phyloP scores from a whole-genome alignment of 495 filamentous ascomycete species.

The Glutinoglossum americanum region DNA sequence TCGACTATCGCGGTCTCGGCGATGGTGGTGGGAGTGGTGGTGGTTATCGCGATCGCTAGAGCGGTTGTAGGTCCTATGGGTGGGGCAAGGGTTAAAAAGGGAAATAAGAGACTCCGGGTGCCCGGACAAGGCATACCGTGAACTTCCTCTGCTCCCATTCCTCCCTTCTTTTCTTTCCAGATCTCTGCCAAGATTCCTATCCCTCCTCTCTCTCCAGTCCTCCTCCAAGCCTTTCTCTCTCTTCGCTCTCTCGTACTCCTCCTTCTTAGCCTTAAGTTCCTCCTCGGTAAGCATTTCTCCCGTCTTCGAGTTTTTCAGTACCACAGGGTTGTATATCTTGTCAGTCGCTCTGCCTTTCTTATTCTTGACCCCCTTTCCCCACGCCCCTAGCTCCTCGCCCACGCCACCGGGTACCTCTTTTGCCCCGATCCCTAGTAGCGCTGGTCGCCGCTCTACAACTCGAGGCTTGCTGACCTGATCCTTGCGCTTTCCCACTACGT shows the following conservation, averaged over 20 bases:
- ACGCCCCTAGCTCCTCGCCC: slow-evolving; percentile 53
- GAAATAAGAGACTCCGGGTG: background rate
- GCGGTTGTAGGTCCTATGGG: background rate
- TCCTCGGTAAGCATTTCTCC: slow-evolving; percentile 44
- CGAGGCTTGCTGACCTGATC: slow-evolving; percentile 22
- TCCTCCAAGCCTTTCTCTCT: slow-evolving; percentile 21
- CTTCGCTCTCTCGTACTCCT: slow-evolving; percentile 24
- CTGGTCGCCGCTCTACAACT: slow-evolving; percentile 43
- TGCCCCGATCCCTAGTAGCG: slow-evolving; percentile 69
- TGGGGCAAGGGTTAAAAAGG: background rate
- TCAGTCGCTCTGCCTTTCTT: slow-evolving; percentile 21
- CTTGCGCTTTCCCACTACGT: slow-evolving; percentile 37
- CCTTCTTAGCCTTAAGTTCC: slow-evolving; percentile 26
- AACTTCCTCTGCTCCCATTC: slow-evolving; percentile 2
- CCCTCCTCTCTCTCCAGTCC: slow-evolving; percentile 26
- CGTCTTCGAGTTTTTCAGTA: slow-evolving; percentile 42
- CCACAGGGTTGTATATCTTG: slow-evolving; percentile 41
- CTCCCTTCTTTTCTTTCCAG: slow-evolving; percentile 24
- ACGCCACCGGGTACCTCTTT: slow-evolving; percentile 30
- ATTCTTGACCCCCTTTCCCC: slow-evolving; percentile 42
- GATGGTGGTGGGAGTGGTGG: background rate
- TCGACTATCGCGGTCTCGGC: background rate
- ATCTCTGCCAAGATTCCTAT: slow-evolving; percentile 22
- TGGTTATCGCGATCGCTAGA: background rate
- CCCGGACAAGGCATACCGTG: background rate